Evolutionary conservation across 495 filamentous ascomycete genomes (phyloP), one percentile per base, ranked within the genome.

Genomic region (Penicillium pulvis): DNA sequence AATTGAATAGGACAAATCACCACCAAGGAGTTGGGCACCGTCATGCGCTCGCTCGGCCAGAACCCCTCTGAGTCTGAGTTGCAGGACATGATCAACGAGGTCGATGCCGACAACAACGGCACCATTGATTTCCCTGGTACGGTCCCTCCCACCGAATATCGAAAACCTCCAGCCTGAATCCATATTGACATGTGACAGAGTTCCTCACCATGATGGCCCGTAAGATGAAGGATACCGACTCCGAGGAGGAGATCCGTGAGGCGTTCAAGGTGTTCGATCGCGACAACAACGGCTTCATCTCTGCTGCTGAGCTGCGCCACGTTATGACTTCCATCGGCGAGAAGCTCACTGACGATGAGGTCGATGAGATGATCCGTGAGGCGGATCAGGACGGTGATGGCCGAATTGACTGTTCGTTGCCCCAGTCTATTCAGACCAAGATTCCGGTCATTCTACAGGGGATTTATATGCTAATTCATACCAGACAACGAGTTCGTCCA

Each of bases 51-150:
- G n/a, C 86, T 98, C 58, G 94, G 94, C 78, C 95, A 98, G 79
- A 98, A 98, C 81, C 94, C 95, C 58, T 96, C 92, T 70, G 93
- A 98, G 82, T 96, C 93, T 54, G 94, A 98, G 79, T 83, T 98
- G 62, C 95, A 98, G 80, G 95, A 98, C 74, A 98, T 98, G 94
- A 98, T 98, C 83, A 97, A 98, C 82, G 95, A 98, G 81, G 95
- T 98, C 56, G 94, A 98, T 69, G 92, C 94, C 71, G 93, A 98
- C 81, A 98, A 97, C 86, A 98, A 98, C 72, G 94, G 94, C 78
- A 98, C 94, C 61, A 98, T 98, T 66, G 95, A 98, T 76, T 98
- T 98, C 78, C 93, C 93, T 67, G 93, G 93, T 96, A 87, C 60
- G 63, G 61, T 44, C 9, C 30, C 16, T 28, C 6, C 30, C 24